These are phyloP conservation scores for Termitomyces sp. DNA, from an alignment of 768 basidiomycete genomes.

Conservation along the genomic window DNA sequence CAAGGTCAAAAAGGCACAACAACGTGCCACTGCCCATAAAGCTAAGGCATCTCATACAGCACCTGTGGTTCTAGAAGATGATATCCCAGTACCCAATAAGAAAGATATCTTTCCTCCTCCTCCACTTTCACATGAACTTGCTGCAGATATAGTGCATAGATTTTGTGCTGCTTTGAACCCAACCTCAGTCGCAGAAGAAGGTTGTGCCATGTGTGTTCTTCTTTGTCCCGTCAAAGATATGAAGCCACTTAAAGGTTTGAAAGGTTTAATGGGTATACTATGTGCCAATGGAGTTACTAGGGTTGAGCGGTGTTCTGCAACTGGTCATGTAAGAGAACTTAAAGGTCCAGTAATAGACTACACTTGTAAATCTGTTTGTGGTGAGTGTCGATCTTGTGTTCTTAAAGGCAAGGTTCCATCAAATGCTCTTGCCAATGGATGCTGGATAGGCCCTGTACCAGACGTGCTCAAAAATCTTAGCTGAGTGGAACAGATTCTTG, in stretches of 20 bases:
- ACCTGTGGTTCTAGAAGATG: neutral
- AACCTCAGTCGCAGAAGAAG: neutral
- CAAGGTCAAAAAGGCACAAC: neutral
- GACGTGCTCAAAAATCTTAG: neutral
- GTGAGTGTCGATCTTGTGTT: neutral
- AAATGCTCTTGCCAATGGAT: neutral
- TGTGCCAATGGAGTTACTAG: neutral
- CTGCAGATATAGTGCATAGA: neutral
- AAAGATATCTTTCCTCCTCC: neutral
- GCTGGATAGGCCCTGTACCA: neutral
- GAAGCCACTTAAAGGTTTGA: neutral
- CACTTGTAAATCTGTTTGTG: neutral
- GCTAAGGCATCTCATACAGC: neutral
- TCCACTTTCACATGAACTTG: neutral
- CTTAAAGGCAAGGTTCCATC: neutral
- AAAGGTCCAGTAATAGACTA: too few species aligned
- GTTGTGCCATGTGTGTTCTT: neutral
- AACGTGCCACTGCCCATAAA: neutral
- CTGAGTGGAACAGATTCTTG: neutral
- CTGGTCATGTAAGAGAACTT: too few species aligned
- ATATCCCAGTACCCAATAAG: neutral
- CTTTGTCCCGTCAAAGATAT: neutral
- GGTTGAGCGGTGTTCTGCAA: neutral
- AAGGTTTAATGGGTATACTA: neutral
- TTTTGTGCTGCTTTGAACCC: neutral